Base-by-base conservation (phyloP, 768 basidiomycete species). In the Pleurotus tuber-regium region DNA sequence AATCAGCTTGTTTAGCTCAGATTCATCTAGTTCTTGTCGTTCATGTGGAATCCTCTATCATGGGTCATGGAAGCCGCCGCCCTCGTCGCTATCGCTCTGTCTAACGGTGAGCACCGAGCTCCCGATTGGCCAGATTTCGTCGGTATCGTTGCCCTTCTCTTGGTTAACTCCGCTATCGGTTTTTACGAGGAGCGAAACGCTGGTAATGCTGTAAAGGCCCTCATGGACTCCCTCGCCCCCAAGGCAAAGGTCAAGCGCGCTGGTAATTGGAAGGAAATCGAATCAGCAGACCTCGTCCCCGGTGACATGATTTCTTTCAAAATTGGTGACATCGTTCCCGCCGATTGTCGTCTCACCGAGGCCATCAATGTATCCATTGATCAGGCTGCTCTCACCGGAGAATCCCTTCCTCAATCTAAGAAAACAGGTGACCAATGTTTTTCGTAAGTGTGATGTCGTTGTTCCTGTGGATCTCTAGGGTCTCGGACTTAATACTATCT, bases 51-150 rank as follows among this genome's bases (percentile, higher is more conserved):
- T 74, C 96, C 96, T 38, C 78, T 98, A 10, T 98, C 96, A 28
- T 98, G 96, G 96, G 96, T 98, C 70, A 98, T 98, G 96, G 96
- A 98, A 71, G 93, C 87, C 56, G 94, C 94, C 31, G 90, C 92
- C 6, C 78, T 93, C 25, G 92, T 94, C 58, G 95, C 96, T 42
- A 98, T 98, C 67, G 93, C 83, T 35, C 83, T 98, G 25, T 97
- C 96, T 51, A 98, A 98, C 70, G 96, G 96, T 70, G 84, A 85
- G 61, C 73, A 77, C 51, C 74, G 77, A 50, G 83, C 95, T 24
- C 96, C 96, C 16, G 95, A 98, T 65, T 98, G 96, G 96, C 76
- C 90, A 66, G 96, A 98, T 76, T 98, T 98, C 73, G 80, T 89
- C 71, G 96, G 96, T 82, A 98, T 98, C 75, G 72, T 97, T 61